Percentiles rank a stretch among this genome's conserved stretches.
These are phyloP conservation scores for Alternaria sp. DNA, from an alignment of 2,329 filamentous ascomycete genomes.

Conservation along the genomic window DNA sequence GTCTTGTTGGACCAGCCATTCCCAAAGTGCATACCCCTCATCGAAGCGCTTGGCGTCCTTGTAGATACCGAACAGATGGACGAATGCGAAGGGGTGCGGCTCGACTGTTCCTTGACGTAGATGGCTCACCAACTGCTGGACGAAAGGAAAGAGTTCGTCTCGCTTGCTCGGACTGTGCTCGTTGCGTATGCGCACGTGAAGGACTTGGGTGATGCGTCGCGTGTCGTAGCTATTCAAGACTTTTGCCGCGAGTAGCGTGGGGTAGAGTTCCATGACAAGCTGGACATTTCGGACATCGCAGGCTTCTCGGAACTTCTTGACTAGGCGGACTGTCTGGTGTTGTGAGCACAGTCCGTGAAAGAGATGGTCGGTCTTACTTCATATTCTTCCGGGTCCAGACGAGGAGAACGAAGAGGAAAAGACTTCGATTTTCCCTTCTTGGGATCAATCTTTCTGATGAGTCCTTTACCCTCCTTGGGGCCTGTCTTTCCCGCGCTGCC, in stretches of 20 bases:
- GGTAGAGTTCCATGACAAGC: slow-evolving; percentile 40
- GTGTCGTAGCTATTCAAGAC: slow-evolving; percentile 34
- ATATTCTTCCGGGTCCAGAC: background rate
- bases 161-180: slow-evolving; percentile 8
- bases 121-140: slow-evolving; percentile 53
- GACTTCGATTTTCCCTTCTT: background rate
- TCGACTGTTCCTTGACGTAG: slow-evolving; percentile 47
- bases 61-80: slow-evolving; percentile 59
- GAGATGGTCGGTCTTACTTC: background rate
- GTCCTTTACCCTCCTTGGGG: background rate
- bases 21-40: slow-evolving; percentile 56
- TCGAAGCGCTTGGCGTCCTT: slow-evolving; percentile 56
- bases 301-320: slow-evolving; percentile 29
- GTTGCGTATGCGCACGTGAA: slow-evolving; percentile 49
- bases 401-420: background rate
- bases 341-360: background rate
- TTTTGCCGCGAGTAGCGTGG: slow-evolving; percentile 24
- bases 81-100: slow-evolving; percentile 50
- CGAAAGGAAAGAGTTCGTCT: slow-evolving; percentile 37
- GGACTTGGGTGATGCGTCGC: slow-evolving; percentile 44
- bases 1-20: slow-evolving; percentile 57
- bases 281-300: slow-evolving; percentile 26
- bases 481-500: background rate
- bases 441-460: background rate
- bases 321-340: slow-evolving; percentile 10